Base-by-base conservation (phyloP, 2,329 filamentous ascomycete genomes). In the Diaporthe sp. region DNA sequence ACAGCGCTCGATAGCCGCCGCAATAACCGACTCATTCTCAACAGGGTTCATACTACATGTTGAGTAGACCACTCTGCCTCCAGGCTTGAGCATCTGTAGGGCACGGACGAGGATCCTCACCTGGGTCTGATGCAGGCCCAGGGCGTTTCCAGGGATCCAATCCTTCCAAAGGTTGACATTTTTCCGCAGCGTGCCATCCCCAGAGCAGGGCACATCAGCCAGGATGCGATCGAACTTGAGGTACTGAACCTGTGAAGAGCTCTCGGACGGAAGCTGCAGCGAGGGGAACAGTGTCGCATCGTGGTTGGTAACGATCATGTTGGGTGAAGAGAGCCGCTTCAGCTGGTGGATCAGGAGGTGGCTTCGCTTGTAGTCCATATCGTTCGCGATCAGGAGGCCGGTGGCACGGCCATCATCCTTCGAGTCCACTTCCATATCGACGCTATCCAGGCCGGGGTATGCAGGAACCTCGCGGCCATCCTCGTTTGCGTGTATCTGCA, bases 1-100 rank as follows among this genome's bases (percentile, higher is more conserved):
- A 81, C 96, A 98, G 74, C 96, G 91, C 80, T 95, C 94, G 80
- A 99, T 96, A 15, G 97, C 97, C 37, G 94, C 93, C 1, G 94
- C 92, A 76, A 99, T 88, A 22, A 98, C 95, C 9, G 97, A 93
- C 85, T 99, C 97, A 81, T 99, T 98, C 87, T 99, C 97, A 39
- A 98, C 92, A 0, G 97, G 97, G 85, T 99, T 99, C 94, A 99
- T 95, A 84, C 95, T 98, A 89, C 97, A 99, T 28, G 97, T 99
- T 4, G 96, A 98, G 87, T 98, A 99, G 71, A 99, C 96, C 39
- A 98, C 94, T 78, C 96, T 92, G 71, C 97, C 97, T 55, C 97
- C 96, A 74, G 95, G 94, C 88, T 98, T 98, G 79, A 99, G 91
- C 92, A 99, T 95, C 86, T 98, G 96, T 71, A 99, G 89, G 44